phyloP scores from a whole-genome alignment of 1,284 basidiomycete genomes.

The Mycosarcoma mackinlayi region DNA sequence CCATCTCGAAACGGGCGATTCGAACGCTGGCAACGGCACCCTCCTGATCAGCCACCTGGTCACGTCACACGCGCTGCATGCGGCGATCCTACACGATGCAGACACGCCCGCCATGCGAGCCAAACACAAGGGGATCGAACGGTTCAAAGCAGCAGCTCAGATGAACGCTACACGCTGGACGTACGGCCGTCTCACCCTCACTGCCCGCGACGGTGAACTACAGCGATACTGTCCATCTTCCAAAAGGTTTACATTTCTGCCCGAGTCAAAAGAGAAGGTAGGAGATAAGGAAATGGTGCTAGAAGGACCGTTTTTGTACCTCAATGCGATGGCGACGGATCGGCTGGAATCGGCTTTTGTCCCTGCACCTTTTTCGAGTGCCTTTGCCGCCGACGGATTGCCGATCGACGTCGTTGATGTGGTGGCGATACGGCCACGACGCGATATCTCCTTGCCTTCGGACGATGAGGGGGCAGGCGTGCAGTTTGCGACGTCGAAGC shows the following conservation, averaged over 20 bases:
- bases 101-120: constrained; percentile 74
- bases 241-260: too few species aligned
- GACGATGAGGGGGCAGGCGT: constrained; percentile 7
- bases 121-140: constrained; percentile 78
- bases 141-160: constrained; percentile 85
- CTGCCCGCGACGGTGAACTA: too few species aligned
- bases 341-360: constrained; percentile 84
- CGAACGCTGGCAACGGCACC: too few species aligned
- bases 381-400: constrained; percentile 1
- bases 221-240: too few species aligned
- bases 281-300: constrained; percentile 27
- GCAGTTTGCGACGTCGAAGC: constrained; percentile 30
- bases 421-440: constrained; percentile 81
- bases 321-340: constrained; percentile 83
- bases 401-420: constrained; percentile 75
- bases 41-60: constrained; percentile 70
- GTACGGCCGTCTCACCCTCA: constrained; percentile 75
- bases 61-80: constrained; percentile 78
- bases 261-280: too few species aligned
- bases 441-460: constrained; percentile 72
- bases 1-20: not conserved
- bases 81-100: constrained; percentile 77
- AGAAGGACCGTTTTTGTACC: constrained; percentile 83
- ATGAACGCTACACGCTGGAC: constrained; percentile 82
- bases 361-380: constrained; percentile 75